Evolutionary conservation across 495 filamentous ascomycete genomes (phyloP).

Genomic region (Elaphomyces granulatus): DNA sequence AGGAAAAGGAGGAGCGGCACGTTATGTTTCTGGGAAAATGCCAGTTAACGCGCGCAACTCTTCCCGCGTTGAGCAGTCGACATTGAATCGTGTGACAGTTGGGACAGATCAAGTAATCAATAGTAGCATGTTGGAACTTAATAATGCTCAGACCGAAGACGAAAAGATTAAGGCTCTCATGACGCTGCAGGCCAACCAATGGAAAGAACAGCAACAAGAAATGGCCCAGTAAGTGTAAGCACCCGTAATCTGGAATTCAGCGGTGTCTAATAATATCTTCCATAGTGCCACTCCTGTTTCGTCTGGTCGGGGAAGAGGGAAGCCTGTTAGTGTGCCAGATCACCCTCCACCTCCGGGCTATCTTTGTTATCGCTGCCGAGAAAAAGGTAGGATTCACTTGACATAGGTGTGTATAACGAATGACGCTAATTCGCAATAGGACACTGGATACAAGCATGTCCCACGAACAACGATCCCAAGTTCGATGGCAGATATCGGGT

Average conservation of each 20-base stretch:
- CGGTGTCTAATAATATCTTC: conserved; percentile 9
- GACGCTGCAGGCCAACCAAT: conserved; percentile 68
- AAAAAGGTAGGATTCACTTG: conserved; percentile 49
- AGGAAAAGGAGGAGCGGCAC: conserved; percentile 74
- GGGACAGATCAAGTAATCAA: conserved; percentile 30
- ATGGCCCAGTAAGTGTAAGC: conserved; percentile 67
- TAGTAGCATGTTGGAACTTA: conserved; percentile 45
- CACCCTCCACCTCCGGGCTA: conserved; percentile 87
- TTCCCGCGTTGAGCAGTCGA: conserved; percentile 52
- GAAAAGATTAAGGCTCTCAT: conserved; percentile 85
- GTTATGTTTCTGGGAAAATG: conserved; percentile 96
- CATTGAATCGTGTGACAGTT: conserved; percentile 31
- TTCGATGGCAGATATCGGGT: conserved; percentile 83
- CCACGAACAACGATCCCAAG: conserved; percentile 92
- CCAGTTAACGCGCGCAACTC: conserved; percentile 74
- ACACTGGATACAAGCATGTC: conserved; percentile 95
- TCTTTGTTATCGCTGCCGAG: conserved; percentile 91
- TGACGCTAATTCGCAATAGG: conserved; percentile 32
- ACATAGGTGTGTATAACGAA: conserved; percentile 1
- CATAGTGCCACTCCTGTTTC: conserved; percentile 49
- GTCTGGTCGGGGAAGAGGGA: conserved; percentile 39
- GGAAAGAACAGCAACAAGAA: conserved; percentile 76
- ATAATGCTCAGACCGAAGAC: conserved; percentile 68
- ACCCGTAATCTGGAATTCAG: conserved; percentile 6
- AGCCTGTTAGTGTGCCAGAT: conserved; percentile 65